Base-by-base conservation (phyloP, 2,329 filamentous ascomycete genomes). In the Beauveria varroae region DNA sequence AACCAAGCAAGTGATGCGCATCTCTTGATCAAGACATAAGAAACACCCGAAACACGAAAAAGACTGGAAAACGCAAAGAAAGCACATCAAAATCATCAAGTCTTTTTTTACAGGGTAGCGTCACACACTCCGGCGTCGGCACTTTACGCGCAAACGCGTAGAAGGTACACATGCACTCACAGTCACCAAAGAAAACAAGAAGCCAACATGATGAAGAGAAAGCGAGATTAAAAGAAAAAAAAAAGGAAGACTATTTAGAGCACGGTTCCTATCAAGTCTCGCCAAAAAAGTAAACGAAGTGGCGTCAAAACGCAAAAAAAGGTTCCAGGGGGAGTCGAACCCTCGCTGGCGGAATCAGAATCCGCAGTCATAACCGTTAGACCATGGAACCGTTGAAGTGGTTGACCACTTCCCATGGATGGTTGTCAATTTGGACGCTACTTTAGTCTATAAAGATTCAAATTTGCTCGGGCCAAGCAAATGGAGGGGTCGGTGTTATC, bases 321-420 rank as follows among this genome's bases (percentile, higher is more conserved):
- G 71, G 71, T 72, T 67, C 68, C 68, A 68, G 69, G 47, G 70
- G 70, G 71, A 73, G 70, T 73, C 70, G 70, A 71, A 72, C 69
- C 70, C 70, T 71, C 70, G 70, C 70, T 73, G 71, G 70, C 69
- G 69, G 71, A 72, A 72, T 72, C 70, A 72, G 68, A 69, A 69
- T 72, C 71, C 69, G 71, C 70, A 73, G 70, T 72, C 70, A 73
- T 73, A 65, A 70, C 70, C 70, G 70, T 72, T 72, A 73, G 71
- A 73, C 69, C 70, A 73, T 68, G 68, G 67, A 72, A 72, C 71
- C 70, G 12, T 50, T 64, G 64, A 68, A 68, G 63, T 61, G 65
- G 68, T 71, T 52, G 3, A 24, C 66, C 66, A 61, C 65, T 68
- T 69, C 68, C 61, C 67, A 69, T 70, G 67, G 63, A 5, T 26